Evolutionary conservation across 306 rosid species (phyloP).

Genomic region (Gastrolobium bilobum): DNA sequence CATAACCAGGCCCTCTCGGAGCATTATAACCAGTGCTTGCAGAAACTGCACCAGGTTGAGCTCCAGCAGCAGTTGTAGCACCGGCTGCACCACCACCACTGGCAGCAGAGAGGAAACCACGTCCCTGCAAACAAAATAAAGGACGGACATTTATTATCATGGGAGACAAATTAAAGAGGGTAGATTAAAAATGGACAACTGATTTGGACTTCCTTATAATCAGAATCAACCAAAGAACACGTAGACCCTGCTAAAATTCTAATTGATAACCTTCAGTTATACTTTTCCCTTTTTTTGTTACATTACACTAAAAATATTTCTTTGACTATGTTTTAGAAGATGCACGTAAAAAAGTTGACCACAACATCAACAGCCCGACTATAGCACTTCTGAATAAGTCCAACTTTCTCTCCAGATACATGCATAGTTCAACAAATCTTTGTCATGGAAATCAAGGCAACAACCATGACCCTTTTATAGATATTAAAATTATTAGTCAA

Average conservation of each 20-base stretch:
- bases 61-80: constrained; percentile 57
- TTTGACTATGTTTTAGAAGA: neutral
- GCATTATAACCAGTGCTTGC: constrained; percentile 60
- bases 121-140: constrained; percentile 66
- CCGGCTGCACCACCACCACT: constrained; percentile 40
- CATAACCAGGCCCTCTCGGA: constrained; percentile 59
- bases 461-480: neutral
- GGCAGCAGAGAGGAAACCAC: constrained; percentile 55
- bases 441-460: constrained; percentile 14
- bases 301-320: neutral
- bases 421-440: neutral
- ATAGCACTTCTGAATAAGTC: constrained; percentile 8
- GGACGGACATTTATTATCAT: constrained; percentile 25
- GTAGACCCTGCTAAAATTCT: neutral
- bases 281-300: no score
- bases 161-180: neutral
- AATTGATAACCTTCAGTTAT: neutral
- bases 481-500: neutral
- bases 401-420: neutral
- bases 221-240: constrained; percentile 20
- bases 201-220: neutral
- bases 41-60: constrained; percentile 65
- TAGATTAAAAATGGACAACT: neutral
- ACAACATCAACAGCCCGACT: neutral
- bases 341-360: constrained; percentile 5